Evolutionary conservation across 2,329 filamentous ascomycete genomes (phyloP).

Genomic region (Aureobasidium sp.): DNA sequence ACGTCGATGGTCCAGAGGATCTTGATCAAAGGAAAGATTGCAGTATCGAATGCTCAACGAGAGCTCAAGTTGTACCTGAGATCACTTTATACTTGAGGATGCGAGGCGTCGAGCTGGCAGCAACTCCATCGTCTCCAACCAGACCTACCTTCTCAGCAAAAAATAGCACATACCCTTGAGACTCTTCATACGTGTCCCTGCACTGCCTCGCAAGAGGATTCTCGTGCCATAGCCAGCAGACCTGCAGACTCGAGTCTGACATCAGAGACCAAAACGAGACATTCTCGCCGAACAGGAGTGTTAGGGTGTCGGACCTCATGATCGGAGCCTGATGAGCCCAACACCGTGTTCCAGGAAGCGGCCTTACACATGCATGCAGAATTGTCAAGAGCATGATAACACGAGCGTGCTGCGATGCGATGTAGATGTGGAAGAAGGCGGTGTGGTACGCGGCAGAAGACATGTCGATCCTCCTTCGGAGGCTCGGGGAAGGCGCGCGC

Average conservation of each 20-base stretch:
- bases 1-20: not conserved
- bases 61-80: not conserved
- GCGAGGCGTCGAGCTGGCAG: not conserved
- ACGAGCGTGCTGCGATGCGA: not conserved
- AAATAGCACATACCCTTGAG: not conserved
- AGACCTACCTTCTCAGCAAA: not conserved
- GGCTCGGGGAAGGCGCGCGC: not conserved
- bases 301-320: not conserved
- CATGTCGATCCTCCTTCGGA: not conserved
- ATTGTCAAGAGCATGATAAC: not conserved
- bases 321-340: not conserved
- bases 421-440: not conserved
- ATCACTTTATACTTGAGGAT: not conserved
- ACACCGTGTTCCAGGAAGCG: not conserved
- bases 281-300: not conserved
- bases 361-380: not conserved
- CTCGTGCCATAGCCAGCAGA: not conserved
- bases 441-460: not conserved
- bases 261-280: not conserved
- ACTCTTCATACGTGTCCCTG: not conserved
- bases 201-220: slow-evolving; percentile 4
- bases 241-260: not conserved
- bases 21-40: not conserved
- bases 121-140: not conserved
- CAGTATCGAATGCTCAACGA: not conserved